phyloP scores from a whole-genome alignment of 2,329 filamentous ascomycete genomes.

The Eutypa lata region DNA sequence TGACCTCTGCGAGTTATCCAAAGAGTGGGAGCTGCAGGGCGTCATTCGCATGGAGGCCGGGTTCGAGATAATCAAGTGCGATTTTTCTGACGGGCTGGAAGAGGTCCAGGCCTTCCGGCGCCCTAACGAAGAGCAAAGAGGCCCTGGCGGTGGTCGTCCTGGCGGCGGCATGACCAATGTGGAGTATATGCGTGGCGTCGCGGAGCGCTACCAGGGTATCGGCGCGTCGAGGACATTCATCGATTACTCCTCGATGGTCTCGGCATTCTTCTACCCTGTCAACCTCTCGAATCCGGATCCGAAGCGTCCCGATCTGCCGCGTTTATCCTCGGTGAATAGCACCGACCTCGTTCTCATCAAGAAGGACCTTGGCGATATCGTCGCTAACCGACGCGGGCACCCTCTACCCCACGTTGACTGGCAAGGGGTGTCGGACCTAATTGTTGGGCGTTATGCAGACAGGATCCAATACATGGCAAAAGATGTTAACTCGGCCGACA shows the following conservation, averaged over 20 bases:
- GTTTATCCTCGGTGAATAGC: slow-evolving; percentile 26
- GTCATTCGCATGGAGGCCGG: slow-evolving; percentile 56
- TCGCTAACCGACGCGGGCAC: slow-evolving; percentile 21
- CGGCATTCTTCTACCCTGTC: slow-evolving; percentile 47
- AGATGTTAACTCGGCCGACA: slow-evolving; percentile 15
- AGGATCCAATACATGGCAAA: not conserved
- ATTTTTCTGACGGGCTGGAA: slow-evolving; percentile 48
- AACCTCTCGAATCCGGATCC: slow-evolving; percentile 43
- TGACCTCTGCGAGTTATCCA: slow-evolving; percentile 43
- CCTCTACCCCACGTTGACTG: slow-evolving; percentile 49
- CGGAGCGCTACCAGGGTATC: slow-evolving; percentile 44
- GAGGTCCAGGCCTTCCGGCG: slow-evolving; percentile 31
- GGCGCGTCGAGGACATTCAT: slow-evolving; percentile 38
- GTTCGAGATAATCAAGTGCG: slow-evolving; percentile 56
- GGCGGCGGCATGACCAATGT: slow-evolving; percentile 19
- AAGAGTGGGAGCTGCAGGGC: slow-evolving; percentile 48
- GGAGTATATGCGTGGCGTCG: slow-evolving; percentile 38
- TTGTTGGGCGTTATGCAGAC: not conserved
- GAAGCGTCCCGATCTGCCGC: slow-evolving; percentile 28
- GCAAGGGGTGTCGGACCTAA: slow-evolving; percentile 61
- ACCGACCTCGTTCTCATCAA: slow-evolving; percentile 34
- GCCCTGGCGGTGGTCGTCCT: slow-evolving; percentile 15
- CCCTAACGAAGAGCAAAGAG: slow-evolving; percentile 5
- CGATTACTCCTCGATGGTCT: slow-evolving; percentile 50
- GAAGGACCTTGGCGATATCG: slow-evolving; percentile 41